Evolutionary conservation across 108 stramenopile genomes (phyloP).

Genomic region (Bacterosira constricta): DNA sequence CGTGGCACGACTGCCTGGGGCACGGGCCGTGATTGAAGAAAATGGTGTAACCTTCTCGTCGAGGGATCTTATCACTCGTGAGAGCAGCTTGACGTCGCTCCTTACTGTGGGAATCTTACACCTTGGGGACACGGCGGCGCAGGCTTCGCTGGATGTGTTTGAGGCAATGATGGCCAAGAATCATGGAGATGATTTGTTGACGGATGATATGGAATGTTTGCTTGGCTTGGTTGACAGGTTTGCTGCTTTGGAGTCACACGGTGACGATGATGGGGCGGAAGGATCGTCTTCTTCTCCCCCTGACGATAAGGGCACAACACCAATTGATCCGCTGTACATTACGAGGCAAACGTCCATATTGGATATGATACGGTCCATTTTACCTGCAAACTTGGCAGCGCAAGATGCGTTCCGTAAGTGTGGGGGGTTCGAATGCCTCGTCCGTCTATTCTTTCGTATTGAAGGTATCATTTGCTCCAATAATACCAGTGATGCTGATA

Average conservation of each 20-base stretch:
- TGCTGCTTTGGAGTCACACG: neutral
- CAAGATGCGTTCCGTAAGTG: slow-evolving; percentile 75
- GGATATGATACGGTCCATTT: slow-evolving; percentile 57
- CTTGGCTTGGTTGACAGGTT: slow-evolving; percentile 62
- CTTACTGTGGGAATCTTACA: slow-evolving; percentile 63
- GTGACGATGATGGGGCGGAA: no score
- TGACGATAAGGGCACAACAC: neutral
- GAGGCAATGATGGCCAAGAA: slow-evolving; percentile 65
- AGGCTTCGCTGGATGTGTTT: slow-evolving; percentile 67
- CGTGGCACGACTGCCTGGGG: slow-evolving; percentile 47
- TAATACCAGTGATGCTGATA: neutral
- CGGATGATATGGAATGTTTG: slow-evolving; percentile 64
- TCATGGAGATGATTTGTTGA: slow-evolving; percentile 51
- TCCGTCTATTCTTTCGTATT: slow-evolving; percentile 56
- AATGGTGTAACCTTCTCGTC: slow-evolving; percentile 16
- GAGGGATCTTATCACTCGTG: slow-evolving; percentile 28
- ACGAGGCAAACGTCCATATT: slow-evolving; percentile 37
- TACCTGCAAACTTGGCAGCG: slow-evolving; percentile 61
- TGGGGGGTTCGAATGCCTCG: slow-evolving; percentile 69
- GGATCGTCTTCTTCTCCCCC: neutral
- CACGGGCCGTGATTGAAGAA: slow-evolving; percentile 24
- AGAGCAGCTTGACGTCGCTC: slow-evolving; percentile 46
- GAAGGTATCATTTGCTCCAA: slow-evolving; percentile 41
- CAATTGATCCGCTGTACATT: slow-evolving; percentile 24
- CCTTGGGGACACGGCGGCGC: slow-evolving; percentile 67